Evolutionary conservation across 306 rosid genomes (phyloP), one percentile per base, ranked within the genome.

Genomic region (Vigna mungo): DNA sequence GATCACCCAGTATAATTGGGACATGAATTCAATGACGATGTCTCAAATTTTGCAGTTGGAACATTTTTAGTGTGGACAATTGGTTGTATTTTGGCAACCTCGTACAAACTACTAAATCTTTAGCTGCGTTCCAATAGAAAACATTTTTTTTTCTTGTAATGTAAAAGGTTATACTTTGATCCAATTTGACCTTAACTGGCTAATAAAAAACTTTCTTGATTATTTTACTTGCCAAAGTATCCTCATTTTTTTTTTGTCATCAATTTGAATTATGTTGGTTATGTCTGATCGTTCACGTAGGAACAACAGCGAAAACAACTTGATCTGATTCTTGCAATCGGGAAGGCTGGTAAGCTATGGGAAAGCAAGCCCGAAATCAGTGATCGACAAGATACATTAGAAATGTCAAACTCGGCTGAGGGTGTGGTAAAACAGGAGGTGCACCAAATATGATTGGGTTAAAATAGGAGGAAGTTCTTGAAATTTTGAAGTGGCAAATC

Each of bases 241-340:
- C 55, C 39, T 34, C 27, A 1, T 25, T 49, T 80, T 30, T 80
- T 30, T 32, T 32, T 48, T 4, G 7, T 51, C 72, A 47, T 25
- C 5, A 18, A 36, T 78, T 78, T 70, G 64, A 74, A 23, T 49
- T 67, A 15, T 72, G 65, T 55, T 74, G 48, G 68, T n/a, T 58
- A 74, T 68, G 36, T 76, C 56, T 55, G 62, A 47, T 44, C 74
- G 49, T 75, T 39, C 8, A 11, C 83, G 78, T 62, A 94, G 97
- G 99, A 89, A 83, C 99, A 95, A 79, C 97, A 95, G 78, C 90
- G 78, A 64, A 95, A 89, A 74, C 97, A 95, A 71, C 91, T 95
- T 43, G 97, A 90, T 76, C 85, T 95, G 74, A 90, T 95, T 83
- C 85, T 95, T 64, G 96, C 97, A 3, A 82, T 95, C 36, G 96